phyloP scores from a whole-genome alignment of 1,284 basidiomycete genomes.

The Pseudozyma pruni region DNA sequence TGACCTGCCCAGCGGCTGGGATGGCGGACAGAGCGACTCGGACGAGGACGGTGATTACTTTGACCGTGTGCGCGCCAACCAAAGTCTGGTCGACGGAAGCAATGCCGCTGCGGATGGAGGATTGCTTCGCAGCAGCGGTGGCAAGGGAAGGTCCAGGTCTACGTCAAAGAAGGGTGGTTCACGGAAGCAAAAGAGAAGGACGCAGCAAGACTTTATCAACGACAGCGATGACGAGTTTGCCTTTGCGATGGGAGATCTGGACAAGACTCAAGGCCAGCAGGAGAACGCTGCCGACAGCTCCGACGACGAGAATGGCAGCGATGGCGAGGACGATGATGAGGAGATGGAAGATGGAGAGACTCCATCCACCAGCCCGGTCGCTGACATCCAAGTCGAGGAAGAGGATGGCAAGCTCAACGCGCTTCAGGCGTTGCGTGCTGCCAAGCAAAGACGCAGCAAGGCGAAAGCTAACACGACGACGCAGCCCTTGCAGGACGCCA shows the following conservation, averaged over 20 bases:
- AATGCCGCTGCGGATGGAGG: conserved; percentile 28
- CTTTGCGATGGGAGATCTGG: conserved; percentile 36
- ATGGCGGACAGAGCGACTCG: conserved; percentile 37
- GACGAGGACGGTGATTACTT: conserved; percentile 47
- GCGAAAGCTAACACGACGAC: background rate
- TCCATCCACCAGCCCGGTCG: conserved; percentile 29
- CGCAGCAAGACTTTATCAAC: conserved; percentile 58
- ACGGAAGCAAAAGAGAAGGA: conserved; percentile 38
- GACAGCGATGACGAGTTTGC: conserved; percentile 64
- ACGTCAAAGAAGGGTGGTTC: conserved; percentile 9
- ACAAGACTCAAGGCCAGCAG: conserved; percentile 9
- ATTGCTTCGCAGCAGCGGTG: conserved; percentile 25
- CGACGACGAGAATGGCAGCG: conserved; percentile 7
- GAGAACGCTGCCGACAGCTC: conserved; percentile 1
- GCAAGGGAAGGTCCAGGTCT: conserved; percentile 13
- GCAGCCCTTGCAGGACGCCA: conserved; percentile 29
- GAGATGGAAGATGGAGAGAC: conserved; percentile 25
- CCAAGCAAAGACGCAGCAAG: conserved; percentile 25
- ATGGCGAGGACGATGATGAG: conserved; percentile 7
- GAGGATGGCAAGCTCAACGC: conserved; percentile 23
- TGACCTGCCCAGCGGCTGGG: conserved; percentile 36
- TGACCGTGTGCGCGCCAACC: conserved; percentile 36
- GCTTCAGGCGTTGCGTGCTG: conserved; percentile 28
- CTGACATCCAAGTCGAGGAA: conserved; percentile 16
- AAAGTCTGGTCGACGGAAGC: conserved; percentile 11